phyloP scores from a whole-genome alignment of 1,284 basidiomycete genomes.

The Puccinia hordei region DNA sequence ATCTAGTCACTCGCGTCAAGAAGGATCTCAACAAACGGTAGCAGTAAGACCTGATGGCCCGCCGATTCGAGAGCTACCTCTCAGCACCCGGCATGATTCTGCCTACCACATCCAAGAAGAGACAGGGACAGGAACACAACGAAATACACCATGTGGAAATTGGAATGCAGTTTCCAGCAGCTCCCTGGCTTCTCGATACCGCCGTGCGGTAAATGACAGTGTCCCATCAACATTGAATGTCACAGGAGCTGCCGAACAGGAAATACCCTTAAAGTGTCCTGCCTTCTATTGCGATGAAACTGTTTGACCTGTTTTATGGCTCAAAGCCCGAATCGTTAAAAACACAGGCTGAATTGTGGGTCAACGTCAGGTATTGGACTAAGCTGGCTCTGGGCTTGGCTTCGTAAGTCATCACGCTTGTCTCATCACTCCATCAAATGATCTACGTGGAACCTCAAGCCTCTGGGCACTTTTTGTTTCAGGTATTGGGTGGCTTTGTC shows the following conservation, averaged over 20 bases:
- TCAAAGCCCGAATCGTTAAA: conserved; percentile 34
- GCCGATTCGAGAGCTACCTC: neutral
- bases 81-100: neutral
- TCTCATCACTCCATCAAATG: neutral
- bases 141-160: neutral
- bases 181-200: conserved; percentile 18
- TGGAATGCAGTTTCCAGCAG: neutral
- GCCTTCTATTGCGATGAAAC: conserved; percentile 12
- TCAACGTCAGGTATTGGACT: conserved; percentile 34
- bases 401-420: neutral
- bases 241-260: neutral
- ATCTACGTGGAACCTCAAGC: neutral
- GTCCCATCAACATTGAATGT: conserved; percentile 1
- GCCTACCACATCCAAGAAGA: neutral
- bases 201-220: conserved; percentile 13
- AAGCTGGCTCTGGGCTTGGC: conserved; percentile 22
- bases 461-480: neutral
- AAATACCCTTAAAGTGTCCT: neutral
- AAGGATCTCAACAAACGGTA: neutral
- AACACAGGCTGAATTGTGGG: conserved; percentile 35
- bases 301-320: conserved; percentile 27
- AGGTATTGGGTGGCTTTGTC: conserved; percentile 32
- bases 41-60: neutral
- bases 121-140: neutral
- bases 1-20: neutral